Conservation (phyloP, 164 flowering plant genomes). For the Magnolia officinalis region DNA sequence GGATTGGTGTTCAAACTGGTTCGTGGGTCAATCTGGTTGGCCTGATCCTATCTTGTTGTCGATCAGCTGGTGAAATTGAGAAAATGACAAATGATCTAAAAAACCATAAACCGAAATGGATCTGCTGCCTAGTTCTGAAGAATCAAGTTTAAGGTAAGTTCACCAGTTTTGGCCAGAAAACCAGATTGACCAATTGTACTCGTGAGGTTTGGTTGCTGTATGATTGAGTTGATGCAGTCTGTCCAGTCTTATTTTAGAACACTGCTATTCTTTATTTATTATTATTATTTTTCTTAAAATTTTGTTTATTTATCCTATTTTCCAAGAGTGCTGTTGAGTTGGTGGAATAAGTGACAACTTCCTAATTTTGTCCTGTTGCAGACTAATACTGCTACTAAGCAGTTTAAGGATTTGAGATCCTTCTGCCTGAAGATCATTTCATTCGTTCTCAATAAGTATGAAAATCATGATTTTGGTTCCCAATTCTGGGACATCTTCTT, state of each 20-base stretch:
- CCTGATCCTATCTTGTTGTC: neutral
- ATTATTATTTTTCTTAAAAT: neutral
- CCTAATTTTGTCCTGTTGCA: slow-evolving; percentile 28
- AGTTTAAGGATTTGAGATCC: slow-evolving; percentile 75
- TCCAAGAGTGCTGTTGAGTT: neutral
- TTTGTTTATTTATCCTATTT: neutral
- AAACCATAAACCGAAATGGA: too few relatives aligned
- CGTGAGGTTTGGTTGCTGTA: neutral
- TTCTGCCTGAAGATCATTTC: slow-evolving; percentile 73
- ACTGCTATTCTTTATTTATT: neutral
- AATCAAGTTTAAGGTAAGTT: neutral
- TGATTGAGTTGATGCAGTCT: neutral
- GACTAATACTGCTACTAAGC: slow-evolving; percentile 45
- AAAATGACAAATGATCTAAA: neutral
- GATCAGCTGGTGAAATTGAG: neutral
- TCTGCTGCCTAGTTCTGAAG: neutral
- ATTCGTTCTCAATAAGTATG: slow-evolving; percentile 61
- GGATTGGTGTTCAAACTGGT: neutral
- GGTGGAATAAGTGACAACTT: neutral
- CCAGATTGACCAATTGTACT: neutral
- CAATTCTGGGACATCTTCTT: slow-evolving; percentile 86
- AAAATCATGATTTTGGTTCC: slow-evolving; percentile 54
- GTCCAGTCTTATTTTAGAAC: neutral
- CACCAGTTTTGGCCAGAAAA: neutral
- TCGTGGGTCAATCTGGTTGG: neutral